Evolutionary conservation across 1,139 yeast genomes (phyloP).

Genomic region (Saccharomycopsis crataegensis): DNA sequence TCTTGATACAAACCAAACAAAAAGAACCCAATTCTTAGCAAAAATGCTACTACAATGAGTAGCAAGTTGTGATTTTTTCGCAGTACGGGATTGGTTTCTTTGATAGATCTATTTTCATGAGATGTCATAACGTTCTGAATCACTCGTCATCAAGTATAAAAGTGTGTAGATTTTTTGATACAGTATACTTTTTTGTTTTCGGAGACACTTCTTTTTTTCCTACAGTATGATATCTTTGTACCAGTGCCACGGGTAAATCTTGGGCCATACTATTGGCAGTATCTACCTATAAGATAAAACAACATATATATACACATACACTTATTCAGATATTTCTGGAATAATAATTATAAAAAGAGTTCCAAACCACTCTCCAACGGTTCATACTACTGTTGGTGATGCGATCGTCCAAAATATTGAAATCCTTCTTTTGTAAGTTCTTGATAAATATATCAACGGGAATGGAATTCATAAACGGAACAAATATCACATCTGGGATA

Average conservation of each 20-base stretch:
- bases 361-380: constrained; percentile 73
- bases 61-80: neutral
- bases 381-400: constrained; percentile 33
- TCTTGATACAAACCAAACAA: constrained; percentile 88
- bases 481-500: constrained; percentile 58
- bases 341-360: constrained; percentile 48
- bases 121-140: too few relatives aligned
- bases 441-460: constrained; percentile 61
- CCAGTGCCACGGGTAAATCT: too few relatives aligned
- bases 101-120: too few relatives aligned
- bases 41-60: constrained; percentile 26
- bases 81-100: too few relatives aligned
- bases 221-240: too few relatives aligned
- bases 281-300: too few relatives aligned
- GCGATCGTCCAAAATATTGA: constrained; percentile 48
- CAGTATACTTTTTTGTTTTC: too few relatives aligned
- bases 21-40: constrained; percentile 58
- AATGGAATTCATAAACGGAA: constrained; percentile 60
- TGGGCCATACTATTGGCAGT: too few relatives aligned
- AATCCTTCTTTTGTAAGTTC: constrained; percentile 54
- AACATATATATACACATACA: too few relatives aligned
- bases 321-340: constrained; percentile 31
- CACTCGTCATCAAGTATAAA: too few relatives aligned
- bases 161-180: too few relatives aligned
- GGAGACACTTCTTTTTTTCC: too few relatives aligned